A percentile compares a stretch with the other conserved stretches of the same genome.
Conservation (phyloP, 805 yeast genomes). For the Nakazawaea holstii region DNA sequence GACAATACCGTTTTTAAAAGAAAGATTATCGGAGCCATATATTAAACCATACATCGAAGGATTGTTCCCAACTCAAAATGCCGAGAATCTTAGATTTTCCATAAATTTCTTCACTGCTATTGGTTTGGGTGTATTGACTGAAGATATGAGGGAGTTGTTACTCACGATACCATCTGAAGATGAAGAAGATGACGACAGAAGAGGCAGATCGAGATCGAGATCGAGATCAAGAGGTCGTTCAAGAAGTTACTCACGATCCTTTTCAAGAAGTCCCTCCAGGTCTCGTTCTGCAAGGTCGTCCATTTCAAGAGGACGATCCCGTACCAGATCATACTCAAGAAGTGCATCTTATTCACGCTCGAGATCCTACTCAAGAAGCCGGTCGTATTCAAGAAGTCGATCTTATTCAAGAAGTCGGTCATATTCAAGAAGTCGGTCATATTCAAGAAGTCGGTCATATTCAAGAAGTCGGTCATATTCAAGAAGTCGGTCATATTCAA, state of each 20-base stretch:
- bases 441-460: slow-evolving; percentile 12
- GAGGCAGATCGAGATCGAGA: slow-evolving; percentile 16
- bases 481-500: slow-evolving; percentile 2
- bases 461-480: slow-evolving; percentile 13
- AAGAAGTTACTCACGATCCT: background rate
- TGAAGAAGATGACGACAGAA: slow-evolving; percentile 12
- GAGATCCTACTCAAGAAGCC: slow-evolving; percentile 10
- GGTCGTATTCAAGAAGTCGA: slow-evolving; percentile 18
- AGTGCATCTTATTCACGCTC: slow-evolving; percentile 12
- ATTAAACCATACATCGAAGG: slow-evolving; percentile 45
- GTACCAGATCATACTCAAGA: slow-evolving; percentile 15
- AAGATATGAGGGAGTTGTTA: slow-evolving; percentile 57
- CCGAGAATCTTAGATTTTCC: slow-evolving; percentile 62
- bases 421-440: slow-evolving; percentile 16
- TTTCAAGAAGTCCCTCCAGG: slow-evolving; percentile 7
- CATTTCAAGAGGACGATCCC: slow-evolving; percentile 7
- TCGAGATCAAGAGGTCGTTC: slow-evolving; percentile 3
- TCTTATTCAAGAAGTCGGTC: slow-evolving; percentile 16
- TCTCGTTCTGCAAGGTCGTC: slow-evolving; percentile 11
- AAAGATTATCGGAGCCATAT: slow-evolving; percentile 47
- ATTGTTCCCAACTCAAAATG: slow-evolving; percentile 53
- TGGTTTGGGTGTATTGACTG: slow-evolving; percentile 80
- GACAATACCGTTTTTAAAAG: slow-evolving; percentile 49
- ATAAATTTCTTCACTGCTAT: slow-evolving; percentile 93
- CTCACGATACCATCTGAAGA: slow-evolving; percentile 19